phyloP scores from a whole-genome alignment of 2,329 filamentous ascomycete genomes.

The Penicillium concentricum region DNA sequence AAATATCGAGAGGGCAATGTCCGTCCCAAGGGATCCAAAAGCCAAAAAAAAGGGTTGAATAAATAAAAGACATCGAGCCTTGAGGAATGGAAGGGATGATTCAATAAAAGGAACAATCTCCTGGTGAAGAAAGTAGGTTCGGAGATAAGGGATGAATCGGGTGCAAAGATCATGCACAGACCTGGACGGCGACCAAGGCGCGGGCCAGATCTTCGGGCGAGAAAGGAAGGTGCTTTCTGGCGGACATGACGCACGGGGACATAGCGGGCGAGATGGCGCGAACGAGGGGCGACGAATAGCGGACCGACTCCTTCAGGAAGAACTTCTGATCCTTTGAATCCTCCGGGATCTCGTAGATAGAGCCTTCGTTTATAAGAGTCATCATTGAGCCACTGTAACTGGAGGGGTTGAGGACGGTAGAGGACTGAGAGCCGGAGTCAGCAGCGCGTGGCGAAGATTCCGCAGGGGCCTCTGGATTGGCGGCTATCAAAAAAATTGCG shows the following conservation, averaged over 20 bases:
- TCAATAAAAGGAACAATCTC: slow-evolving; percentile 17
- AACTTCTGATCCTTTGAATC: slow-evolving; percentile 32
- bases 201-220: slow-evolving; percentile 37
- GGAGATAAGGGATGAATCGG: background rate
- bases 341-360: slow-evolving; percentile 22
- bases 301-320: slow-evolving; percentile 34
- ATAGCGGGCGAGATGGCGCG: slow-evolving; percentile 27
- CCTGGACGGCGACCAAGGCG: slow-evolving; percentile 39
- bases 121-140: slow-evolving; percentile 11
- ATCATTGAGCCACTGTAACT: slow-evolving; percentile 37
- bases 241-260: slow-evolving; percentile 19
- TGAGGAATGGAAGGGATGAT: slow-evolving; percentile 1
- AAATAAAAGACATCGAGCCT: slow-evolving; percentile 15
- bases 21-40: background rate
- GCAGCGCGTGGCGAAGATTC: slow-evolving; percentile 28
- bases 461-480: slow-evolving; percentile 18
- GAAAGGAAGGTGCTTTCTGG: slow-evolving; percentile 32
- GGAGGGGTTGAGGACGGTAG: slow-evolving; percentile 36
- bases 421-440: slow-evolving; percentile 35
- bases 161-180: slow-evolving; percentile 20
- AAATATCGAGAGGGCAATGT: background rate
- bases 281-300: slow-evolving; percentile 33
- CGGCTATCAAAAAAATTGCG: background rate
- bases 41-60: background rate
- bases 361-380: slow-evolving; percentile 33